Base-by-base conservation (phyloP, 2,329 filamentous ascomycete genomes). In the Verticillium klebahnii region DNA sequence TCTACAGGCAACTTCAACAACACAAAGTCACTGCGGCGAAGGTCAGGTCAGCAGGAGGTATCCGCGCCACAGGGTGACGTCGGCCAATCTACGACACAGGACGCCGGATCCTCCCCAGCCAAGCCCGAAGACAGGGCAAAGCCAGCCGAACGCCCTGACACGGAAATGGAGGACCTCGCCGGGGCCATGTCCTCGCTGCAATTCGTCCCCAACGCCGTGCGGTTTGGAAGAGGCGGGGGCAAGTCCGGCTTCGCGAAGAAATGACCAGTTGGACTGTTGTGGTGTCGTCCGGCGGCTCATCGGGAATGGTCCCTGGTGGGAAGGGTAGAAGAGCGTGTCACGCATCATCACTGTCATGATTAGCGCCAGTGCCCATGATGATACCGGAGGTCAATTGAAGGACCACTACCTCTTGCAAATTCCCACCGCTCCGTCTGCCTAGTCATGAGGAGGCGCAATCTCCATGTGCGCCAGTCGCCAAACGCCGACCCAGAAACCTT, bases 161-260 rank as follows among this genome's bases (percentile, higher is more conserved):
- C 81, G 19, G 79, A 83, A 17, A 88, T 91, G 82, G 85, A 88
- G 55, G 82, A 83, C 60, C 77, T 93, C 5, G 77, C 85, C 1
- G 82, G 82, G 8, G 85, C 88, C 61, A 90, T 93, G 88, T 90
- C 89, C 1, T 80, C 88, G 3, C 75, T 93, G 63, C 85, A 85
- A 59, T 91, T 93, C 69, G 81, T 93, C 6, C 90, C 90, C 19
- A 79, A 81, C 23, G 89, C 84, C 67, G 77, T 92, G 58, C 82
- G 83, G 11, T 91, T 91, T 71, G 88, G 88, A 15, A 80, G 84
- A 62, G 80, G 80, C n/a, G 77, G 76, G 56, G 76, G 81, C 57
- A 81, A 80, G 62, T 73, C 79, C 50, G 85, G 85, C 0, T 85
- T 88, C 66, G 74, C 81, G 36, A 84, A 75, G 68, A 75, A 71